Evolutionary conservation across 805 yeast genomes (phyloP).

Genomic region (Starmerella floricola): DNA sequence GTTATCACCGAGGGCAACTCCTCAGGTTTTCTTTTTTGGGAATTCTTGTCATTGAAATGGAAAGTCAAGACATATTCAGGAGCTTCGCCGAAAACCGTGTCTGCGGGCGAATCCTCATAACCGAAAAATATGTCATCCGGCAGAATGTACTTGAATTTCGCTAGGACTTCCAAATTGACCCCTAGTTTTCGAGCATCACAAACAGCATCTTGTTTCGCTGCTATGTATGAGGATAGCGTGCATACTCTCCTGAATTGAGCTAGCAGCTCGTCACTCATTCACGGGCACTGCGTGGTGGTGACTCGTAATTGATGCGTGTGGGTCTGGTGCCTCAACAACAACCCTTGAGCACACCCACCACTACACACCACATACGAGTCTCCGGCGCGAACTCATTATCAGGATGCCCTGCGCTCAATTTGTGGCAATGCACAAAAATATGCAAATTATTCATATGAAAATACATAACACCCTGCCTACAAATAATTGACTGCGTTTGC

Average conservation of each 20-base stretch:
- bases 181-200: conserved; percentile 21
- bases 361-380: no score
- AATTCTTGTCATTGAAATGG: conserved; percentile 58
- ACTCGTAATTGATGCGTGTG: no score
- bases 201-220: conserved; percentile 7
- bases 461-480: no score
- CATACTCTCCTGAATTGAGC: conserved; percentile 13
- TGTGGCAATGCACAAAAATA: no score
- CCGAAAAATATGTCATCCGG: conserved; percentile 62
- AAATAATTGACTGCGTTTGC: no score
- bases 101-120: conserved; percentile 58
- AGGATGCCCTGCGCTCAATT: no score
- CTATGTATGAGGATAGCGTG: conserved; percentile 17
- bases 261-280: conserved; percentile 2
- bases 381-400: no score
- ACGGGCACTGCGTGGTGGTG: no score
- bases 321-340: no score
- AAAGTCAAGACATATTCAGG: conserved; percentile 51
- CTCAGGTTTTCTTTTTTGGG: conserved; percentile 28
- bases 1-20: conserved; percentile 10
- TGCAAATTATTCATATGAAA: no score
- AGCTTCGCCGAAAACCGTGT: conserved; percentile 26
- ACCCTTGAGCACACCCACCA: no score
- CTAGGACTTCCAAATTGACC: conserved; percentile 40
- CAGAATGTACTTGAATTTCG: conserved; percentile 46